Conservation (phyloP, 495 filamentous ascomycete genomes). For the Viridothelium virens region DNA sequence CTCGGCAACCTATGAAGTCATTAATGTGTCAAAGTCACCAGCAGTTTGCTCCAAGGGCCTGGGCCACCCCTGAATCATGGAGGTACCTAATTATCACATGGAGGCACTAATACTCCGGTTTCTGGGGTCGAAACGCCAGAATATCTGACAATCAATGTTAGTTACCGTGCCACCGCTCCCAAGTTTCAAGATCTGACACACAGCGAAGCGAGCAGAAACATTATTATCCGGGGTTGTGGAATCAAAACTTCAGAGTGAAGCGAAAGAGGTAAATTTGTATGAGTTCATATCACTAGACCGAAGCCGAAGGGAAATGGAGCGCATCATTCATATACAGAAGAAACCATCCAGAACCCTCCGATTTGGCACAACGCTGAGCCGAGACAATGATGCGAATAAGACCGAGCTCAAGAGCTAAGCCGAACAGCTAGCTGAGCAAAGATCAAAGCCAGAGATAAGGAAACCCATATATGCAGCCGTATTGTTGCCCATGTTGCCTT, state of each 20-base stretch:
- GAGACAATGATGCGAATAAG: neutral
- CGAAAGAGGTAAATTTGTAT: neutral
- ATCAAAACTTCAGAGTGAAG: neutral
- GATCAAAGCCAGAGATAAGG: neutral
- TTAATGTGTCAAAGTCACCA: neutral
- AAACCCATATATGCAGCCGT: constrained; percentile 9
- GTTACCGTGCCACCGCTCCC: too few species aligned
- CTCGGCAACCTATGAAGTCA: neutral
- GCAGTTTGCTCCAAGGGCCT: neutral
- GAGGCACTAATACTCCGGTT: too few species aligned
- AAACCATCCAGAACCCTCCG: neutral
- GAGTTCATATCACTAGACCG: neutral
- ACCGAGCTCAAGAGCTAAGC: neutral
- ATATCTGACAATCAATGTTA: too few species aligned
- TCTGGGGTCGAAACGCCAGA: too few species aligned
- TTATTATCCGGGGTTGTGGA: neutral
- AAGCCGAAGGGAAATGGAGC: neutral
- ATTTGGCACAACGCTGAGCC: neutral
- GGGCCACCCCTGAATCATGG: too few species aligned
- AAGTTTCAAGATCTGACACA: neutral
- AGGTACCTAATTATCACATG: neutral
- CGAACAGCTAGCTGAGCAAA: neutral
- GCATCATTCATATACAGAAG: constrained; percentile 11
- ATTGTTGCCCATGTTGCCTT: neutral
- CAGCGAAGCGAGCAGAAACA: neutral